Conservation (phyloP, 306 rosid genomes). For the Hippophae gyantsensis region DNA sequence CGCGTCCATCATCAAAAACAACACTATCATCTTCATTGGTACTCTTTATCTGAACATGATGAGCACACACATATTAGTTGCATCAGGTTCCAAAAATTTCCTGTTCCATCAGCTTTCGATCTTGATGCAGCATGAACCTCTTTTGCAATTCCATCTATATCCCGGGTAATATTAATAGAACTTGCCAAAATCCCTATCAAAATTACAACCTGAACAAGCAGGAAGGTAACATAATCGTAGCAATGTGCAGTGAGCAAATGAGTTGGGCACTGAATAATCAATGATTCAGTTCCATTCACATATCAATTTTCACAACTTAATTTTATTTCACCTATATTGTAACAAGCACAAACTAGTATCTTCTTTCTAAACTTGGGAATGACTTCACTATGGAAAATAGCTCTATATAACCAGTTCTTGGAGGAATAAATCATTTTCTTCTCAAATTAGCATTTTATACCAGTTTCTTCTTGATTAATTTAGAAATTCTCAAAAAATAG, state of each 20-base stretch:
- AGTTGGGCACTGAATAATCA: neutral
- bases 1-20: conserved; percentile 9
- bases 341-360: no score
- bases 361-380: no score
- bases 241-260: neutral
- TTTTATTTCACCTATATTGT: no score
- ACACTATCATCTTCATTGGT: conserved; percentile 15
- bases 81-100: neutral
- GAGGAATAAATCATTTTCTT: no score
- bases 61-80: neutral
- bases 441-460: no score
- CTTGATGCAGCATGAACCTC: conserved; percentile 63
- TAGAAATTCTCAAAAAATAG: neutral
- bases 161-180: conserved; percentile 55
- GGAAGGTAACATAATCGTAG: neutral
- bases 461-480: neutral
- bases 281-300: neutral
- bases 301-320: no score
- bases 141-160: conserved; percentile 52
- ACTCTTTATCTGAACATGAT: conserved; percentile 9
- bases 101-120: conserved; percentile 19
- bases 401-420: no score
- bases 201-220: conserved; percentile 41
- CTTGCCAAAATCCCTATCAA: conserved; percentile 58
- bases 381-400: no score